These are phyloP conservation scores for Canavalia gladiata DNA, from an alignment of 306 rosid genomes.

Conservation along the genomic window DNA sequence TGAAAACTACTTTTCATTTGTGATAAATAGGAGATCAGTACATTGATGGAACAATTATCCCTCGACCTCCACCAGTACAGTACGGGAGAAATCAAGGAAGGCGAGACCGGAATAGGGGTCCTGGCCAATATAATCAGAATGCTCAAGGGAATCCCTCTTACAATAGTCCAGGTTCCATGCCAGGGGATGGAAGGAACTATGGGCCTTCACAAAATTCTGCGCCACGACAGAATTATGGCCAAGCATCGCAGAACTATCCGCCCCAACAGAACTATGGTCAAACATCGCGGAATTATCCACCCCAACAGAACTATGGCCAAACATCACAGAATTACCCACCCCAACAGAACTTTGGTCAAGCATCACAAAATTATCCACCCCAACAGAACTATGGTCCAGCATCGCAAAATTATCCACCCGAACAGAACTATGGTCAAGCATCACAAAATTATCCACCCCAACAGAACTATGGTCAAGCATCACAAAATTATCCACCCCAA, in stretches of 20 bases:
- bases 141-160: slow-evolving; percentile 59
- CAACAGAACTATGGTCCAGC: slow-evolving; percentile 45
- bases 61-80: slow-evolving; percentile 88
- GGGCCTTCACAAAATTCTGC: slow-evolving; percentile 61
- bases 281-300: slow-evolving; percentile 41
- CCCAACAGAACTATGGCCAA: slow-evolving; percentile 51
- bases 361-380: slow-evolving; percentile 23
- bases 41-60: slow-evolving; percentile 80
- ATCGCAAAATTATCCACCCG: slow-evolving; percentile 55
- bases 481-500: slow-evolving; percentile 45
- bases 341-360: slow-evolving; percentile 58
- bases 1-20: slow-evolving; percentile 5
- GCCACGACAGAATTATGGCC: slow-evolving; percentile 55
- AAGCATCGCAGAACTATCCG: slow-evolving; percentile 53
- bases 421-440: slow-evolving; percentile 55
- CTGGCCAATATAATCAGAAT: slow-evolving; percentile 55
- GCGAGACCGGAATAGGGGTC: slow-evolving; percentile 58
- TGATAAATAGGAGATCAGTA: slow-evolving; percentile 82
- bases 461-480: slow-evolving; percentile 47
- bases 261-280: slow-evolving; percentile 60
- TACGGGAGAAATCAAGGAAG: slow-evolving; percentile 68
- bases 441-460: slow-evolving; percentile 37
- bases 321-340: slow-evolving; percentile 40
- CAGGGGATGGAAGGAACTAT: slow-evolving; percentile 65
- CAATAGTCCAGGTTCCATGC: slow-evolving; percentile 55